phyloP scores from a whole-genome alignment of 2,329 filamentous ascomycete species.

The Pseudocercospora fuligena region DNA sequence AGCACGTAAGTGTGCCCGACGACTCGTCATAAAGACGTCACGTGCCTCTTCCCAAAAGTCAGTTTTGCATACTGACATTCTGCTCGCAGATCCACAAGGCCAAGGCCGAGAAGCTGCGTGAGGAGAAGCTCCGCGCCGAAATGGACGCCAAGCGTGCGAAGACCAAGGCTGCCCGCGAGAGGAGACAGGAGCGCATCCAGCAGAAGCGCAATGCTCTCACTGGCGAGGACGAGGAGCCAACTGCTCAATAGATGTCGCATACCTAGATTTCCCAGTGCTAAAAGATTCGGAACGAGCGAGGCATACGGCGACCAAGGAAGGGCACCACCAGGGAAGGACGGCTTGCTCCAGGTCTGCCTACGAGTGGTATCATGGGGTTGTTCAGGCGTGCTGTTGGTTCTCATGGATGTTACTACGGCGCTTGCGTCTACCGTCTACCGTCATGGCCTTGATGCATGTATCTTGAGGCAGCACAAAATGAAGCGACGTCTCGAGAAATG shows the following conservation, averaged over 20 bases:
- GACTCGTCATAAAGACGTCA: conserved; percentile 43
- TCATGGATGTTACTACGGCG: conserved; percentile 31
- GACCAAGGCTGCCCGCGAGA: conserved; percentile 99
- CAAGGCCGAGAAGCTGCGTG: conserved; percentile 98
- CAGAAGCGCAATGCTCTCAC: conserved; percentile 88
- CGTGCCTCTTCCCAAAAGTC: conserved; percentile 22
- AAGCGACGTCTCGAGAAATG: conserved; percentile 27
- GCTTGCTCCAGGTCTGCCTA: conserved; percentile 31
- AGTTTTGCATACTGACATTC: conserved; percentile 24
- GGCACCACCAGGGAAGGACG: conserved; percentile 25
- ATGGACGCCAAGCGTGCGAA: conserved; percentile 99
- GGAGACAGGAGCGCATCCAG: conserved; percentile 88
- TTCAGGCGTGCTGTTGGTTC: conserved; percentile 34
- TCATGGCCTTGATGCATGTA: conserved; percentile 29
- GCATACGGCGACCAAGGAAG: conserved; percentile 33
- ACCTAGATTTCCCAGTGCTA: conserved; percentile 16
- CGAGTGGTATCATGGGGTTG: conserved; percentile 31
- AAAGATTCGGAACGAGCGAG: conserved; percentile 27
- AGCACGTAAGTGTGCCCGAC: conserved; percentile 81
- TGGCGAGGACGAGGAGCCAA: conserved; percentile 64
- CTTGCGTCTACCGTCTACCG: conserved; percentile 25
- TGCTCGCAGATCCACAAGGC: conserved; percentile 90
- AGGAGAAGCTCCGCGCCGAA: conserved; percentile 96
- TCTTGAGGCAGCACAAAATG: conserved; percentile 30
- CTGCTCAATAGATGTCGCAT: conserved; percentile 27